Evolutionary conservation across 805 yeast genomes (phyloP).

Genomic region (Candida germanica): DNA sequence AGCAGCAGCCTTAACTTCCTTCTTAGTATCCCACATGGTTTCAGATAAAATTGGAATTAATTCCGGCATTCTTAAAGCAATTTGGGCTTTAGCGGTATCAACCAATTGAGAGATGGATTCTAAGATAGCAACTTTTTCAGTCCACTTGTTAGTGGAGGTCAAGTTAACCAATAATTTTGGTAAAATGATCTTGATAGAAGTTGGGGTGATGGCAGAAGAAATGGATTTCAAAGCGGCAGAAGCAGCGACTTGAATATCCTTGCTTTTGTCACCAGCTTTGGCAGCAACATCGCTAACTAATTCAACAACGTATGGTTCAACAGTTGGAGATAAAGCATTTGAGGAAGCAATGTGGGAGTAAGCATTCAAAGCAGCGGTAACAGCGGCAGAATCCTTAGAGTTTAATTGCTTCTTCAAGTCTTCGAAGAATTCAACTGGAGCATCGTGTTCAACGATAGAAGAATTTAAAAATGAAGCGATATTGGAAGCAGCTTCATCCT

Average conservation of each 20-base stretch:
- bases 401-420: conserved; percentile 72
- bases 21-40: conserved; percentile 99
- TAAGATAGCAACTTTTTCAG: conserved; percentile 91
- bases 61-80: conserved; percentile 99
- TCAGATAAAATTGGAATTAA: conserved; percentile 97
- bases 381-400: conserved; percentile 70
- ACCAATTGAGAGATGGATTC: conserved; percentile 83
- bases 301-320: conserved; percentile 91
- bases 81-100: conserved; percentile 90
- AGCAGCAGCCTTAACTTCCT: conserved; percentile 96
- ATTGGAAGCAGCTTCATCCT: conserved; percentile 81
- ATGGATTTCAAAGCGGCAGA: conserved; percentile 72
- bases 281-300: conserved; percentile 67
- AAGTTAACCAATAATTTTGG: conserved; percentile 75
- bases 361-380: conserved; percentile 77
- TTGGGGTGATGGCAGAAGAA: conserved; percentile 83
- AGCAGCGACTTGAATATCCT: conserved; percentile 71
- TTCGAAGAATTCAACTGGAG: conserved; percentile 82
- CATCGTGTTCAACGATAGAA: conserved; percentile 97
- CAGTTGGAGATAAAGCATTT: conserved; percentile 79
- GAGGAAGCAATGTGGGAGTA: conserved; percentile 79
- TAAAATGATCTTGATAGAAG: conserved; percentile 84
- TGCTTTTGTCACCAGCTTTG: conserved; percentile 89
- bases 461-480: conserved; percentile 94
- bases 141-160: conserved; percentile 85